Conservation (phyloP, 2,329 filamentous ascomycete genomes). For the Harringtonia aguacate region DNA sequence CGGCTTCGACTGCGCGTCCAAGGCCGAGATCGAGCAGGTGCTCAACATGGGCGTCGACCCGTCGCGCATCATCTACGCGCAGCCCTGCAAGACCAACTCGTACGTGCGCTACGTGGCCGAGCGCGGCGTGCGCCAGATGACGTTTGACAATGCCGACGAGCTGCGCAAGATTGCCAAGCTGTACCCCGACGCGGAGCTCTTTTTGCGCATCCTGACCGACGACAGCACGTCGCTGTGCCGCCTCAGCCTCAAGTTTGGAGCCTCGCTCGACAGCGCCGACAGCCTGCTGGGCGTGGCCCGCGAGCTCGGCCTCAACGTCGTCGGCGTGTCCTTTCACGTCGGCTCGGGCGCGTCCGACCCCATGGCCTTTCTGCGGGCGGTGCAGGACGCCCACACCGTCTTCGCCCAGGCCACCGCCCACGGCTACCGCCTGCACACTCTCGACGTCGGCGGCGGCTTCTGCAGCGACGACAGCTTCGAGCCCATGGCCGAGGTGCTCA, state of each 20-base stretch:
- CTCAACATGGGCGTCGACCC: conserved; percentile 74
- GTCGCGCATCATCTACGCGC: conserved; percentile 92
- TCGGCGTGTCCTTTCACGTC: conserved; percentile 96
- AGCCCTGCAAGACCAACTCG: conserved; percentile 99
- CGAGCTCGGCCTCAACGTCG: conserved; percentile 76
- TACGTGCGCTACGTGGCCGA: conserved; percentile 85
- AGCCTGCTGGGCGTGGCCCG: conserved; percentile 70
- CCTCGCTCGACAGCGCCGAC: conserved; percentile 71
- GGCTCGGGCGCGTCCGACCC: conserved; percentile 94
- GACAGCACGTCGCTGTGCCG: conserved; percentile 91
- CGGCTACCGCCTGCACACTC: conserved; percentile 72
- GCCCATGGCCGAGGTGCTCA: conserved; percentile 72
- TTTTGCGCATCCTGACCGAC: conserved; percentile 89
- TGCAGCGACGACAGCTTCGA: conserved; percentile 76
- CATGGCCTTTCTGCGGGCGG: conserved; percentile 80
- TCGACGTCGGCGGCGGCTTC: conserved; percentile 94
- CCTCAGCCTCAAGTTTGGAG: conserved; percentile 94
- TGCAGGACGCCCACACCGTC: conserved; percentile 76
- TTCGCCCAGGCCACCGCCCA: conserved; percentile 73
- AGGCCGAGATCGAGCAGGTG: conserved; percentile 91
- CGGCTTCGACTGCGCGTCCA: conserved; percentile 97
- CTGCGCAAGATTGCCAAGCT: conserved; percentile 94
- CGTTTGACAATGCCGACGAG: conserved; percentile 97
- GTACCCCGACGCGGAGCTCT: conserved; percentile 81
- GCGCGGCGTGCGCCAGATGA: conserved; percentile 92